Base-by-base conservation (phyloP, 257 asterid genomes). In the Mitragyna speciosa region DNA sequence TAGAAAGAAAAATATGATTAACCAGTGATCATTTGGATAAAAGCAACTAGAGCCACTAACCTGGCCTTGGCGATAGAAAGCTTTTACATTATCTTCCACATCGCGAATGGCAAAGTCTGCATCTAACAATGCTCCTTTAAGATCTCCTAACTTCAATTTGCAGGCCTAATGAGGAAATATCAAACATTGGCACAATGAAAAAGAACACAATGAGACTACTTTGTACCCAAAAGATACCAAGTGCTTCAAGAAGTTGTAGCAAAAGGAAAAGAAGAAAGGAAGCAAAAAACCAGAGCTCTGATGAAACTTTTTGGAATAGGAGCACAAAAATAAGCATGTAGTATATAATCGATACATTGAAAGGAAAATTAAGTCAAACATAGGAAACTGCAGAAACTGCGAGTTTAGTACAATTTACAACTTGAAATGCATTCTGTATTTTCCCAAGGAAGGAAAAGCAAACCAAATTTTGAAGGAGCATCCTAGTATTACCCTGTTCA, bases 1-100 rank as follows among this genome's bases (percentile, higher is more conserved):
- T 5, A 10, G 26, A 24, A 59, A 59, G 30, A 59, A 9, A 59
- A 24, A 59, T 59, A 59, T 31, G 2, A 24, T 73, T 22, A 73
- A 67, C 51, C 45, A n/a, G 26, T 7, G 15, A 26, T 72, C 51
- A 52, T 54, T n/a, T 75, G 31, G 45, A 63, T 39, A 9, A 77
- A 16, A 70, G 71, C 51, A 49, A 80, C 66, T 17, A 31, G 45
- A 52, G 28, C 66, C 56, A 63, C 73, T 58, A 45, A 87, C 90
- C 90, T 87, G 90, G 74, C 90, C 88, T 81, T 75, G 88, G 63
- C 88, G 90, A 64, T 78, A 87, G 80, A 80, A 82, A 48, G 85
- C 90, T 61, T 87, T 87, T 24, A 81, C 81, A 63, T 87, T 82
- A 45, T 87, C 84, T 54, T 74, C 80, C 24, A 72, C 88, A 68